Conservation (phyloP, 345 rosid species). For the Boechera stricta region DNA sequence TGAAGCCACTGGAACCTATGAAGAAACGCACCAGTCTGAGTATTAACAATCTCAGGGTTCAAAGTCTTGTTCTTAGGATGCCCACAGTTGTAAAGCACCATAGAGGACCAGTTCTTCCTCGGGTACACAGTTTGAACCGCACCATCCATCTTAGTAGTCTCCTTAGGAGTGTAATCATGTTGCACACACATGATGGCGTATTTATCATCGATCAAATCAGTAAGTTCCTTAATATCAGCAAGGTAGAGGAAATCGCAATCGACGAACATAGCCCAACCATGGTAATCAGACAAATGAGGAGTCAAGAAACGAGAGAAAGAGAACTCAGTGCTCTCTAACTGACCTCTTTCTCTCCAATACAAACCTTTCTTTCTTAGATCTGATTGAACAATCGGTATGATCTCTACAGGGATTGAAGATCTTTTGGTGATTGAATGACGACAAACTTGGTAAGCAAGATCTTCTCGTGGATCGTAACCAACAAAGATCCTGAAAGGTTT, state of each 20-base stretch:
- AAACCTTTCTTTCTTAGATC: conserved; percentile 73
- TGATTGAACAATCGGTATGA: conserved; percentile 79
- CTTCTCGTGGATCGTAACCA: conserved; percentile 93
- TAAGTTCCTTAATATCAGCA: conserved; percentile 76
- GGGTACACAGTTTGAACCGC: conserved; percentile 94
- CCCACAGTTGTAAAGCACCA: conserved; percentile 94
- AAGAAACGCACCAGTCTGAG: conserved; percentile 81
- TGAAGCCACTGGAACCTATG: conserved; percentile 98
- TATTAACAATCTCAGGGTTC: conserved; percentile 73
- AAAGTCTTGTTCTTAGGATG: conserved; percentile 85
- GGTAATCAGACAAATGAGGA: conserved; percentile 70
- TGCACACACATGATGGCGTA: conserved; percentile 96
- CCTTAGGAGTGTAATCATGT: conserved; percentile 90
- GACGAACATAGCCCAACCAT: conserved; percentile 98
- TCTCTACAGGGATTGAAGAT: conserved; percentile 85
- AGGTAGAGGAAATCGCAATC: conserved; percentile 96
- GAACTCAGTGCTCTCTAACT: conserved; percentile 97
- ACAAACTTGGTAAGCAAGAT: conserved; percentile 86
- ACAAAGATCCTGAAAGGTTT: conserved; percentile 81
- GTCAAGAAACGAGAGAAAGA: conserved; percentile 91
- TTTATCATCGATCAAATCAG: conserved; percentile 79
- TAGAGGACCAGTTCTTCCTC: conserved; percentile 98
- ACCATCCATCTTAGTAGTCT: conserved; percentile 96
- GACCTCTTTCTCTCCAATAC: conserved; percentile 82
- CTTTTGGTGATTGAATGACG: conserved; percentile 69